Base-by-base conservation (phyloP, 176 grass and related monocot species). In the Bonia amplexicaulis region DNA sequence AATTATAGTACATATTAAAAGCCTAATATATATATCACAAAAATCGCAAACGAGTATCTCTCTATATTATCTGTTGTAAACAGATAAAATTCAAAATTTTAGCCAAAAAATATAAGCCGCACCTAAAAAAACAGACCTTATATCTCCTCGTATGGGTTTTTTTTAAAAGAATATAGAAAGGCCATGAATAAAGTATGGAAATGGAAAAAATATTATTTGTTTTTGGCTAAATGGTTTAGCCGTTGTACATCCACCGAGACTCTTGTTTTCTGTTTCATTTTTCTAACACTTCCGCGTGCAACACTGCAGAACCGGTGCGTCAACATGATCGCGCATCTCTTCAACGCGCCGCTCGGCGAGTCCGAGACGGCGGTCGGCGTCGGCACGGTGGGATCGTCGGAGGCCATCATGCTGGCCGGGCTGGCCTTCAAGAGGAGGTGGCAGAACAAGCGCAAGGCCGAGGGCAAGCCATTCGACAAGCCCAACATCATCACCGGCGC, bases 401-500 rank as follows among this genome's bases (percentile, higher is more conserved):
- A 99, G 73, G 96, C 96, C 59, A 99, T 99, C 88, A 99, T 99
- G 96, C 88, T 99, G 2, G 96, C 96, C 25, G 96, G 96, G 45
- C 79, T 99, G 69, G 96, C 96, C 42, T 99, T 99, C 90, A 99
- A 99, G 84, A 85, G 96, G 69, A 78, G 68, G 54, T 99, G 96
- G 96, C 96, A 99, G 89, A 99, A 99, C 90, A 94, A 88, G 79
- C 87, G 88, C 44, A 91, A 59, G 74, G 96, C 96, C 9, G 93
- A 96, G 83, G 96, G 96, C 41, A 99, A 99, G 80, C 93, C 96
- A 0, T 88, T 84, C 53, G 96, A 99, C 93, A 99, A 89, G 83
- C 96, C 96, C 77, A 99, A 99, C 87, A 99, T 99, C 40, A 85
- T 99, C 91, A 99, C 96, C 4, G 96, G 96, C 52, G 96, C 96